phyloP scores from a whole-genome alignment of 1,284 basidiomycete genomes.

The Papiliotrema fonsecae region DNA sequence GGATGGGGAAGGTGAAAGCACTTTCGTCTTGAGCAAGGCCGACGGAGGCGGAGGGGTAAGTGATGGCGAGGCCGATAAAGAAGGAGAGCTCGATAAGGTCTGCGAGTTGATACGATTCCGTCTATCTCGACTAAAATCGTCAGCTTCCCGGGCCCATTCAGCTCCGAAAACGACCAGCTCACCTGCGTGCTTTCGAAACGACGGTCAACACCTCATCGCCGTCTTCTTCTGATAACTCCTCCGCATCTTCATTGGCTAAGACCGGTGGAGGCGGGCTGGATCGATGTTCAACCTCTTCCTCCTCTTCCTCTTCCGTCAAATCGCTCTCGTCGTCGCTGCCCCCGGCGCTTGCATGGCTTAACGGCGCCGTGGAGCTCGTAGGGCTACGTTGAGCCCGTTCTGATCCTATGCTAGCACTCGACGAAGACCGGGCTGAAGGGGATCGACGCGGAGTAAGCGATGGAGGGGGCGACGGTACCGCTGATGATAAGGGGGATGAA shows the following conservation, averaged over 20 bases:
- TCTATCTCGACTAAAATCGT: neutral
- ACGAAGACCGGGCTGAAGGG: neutral
- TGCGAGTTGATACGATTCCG: neutral
- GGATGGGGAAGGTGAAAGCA: neutral
- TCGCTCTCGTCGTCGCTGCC: constrained; percentile 7
- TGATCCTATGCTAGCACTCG: neutral
- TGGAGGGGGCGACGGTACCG: constrained; percentile 2
- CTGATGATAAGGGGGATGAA: constrained; percentile 7
- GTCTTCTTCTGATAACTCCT: constrained; percentile 13
- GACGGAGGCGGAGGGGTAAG: constrained; percentile 23
- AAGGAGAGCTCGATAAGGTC: neutral
- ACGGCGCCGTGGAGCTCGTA: constrained; percentile 5
- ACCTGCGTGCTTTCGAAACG: neutral
- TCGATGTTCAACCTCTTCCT: constrained; percentile 4
- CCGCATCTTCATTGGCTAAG: too few species aligned
- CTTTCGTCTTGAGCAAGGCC: neutral
- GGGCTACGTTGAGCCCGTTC: neutral
- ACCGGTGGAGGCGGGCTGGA: neutral
- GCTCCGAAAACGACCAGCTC: too few species aligned
- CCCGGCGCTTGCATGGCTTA: neutral
- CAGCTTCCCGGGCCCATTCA: too few species aligned
- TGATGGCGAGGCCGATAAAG: constrained; percentile 18
- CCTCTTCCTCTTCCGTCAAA: constrained; percentile 21
- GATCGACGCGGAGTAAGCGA: neutral
- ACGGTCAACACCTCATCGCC: constrained; percentile 1